These are phyloP conservation scores for Citrus mangshanensis DNA, from an alignment of 345 rosid genomes.

Conservation along the genomic window DNA sequence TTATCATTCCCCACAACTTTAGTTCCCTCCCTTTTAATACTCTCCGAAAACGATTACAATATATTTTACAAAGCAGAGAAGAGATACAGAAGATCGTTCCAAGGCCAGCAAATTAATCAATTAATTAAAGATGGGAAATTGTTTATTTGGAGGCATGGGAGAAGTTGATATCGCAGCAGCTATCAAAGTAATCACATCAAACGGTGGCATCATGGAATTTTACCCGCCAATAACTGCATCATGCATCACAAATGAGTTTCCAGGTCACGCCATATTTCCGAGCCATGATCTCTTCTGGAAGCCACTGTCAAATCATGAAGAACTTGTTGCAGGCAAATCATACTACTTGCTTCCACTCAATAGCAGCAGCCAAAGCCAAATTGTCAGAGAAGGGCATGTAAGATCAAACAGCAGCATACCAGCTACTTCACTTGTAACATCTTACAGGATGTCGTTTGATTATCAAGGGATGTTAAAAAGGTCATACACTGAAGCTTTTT, in stretches of 20 bases:
- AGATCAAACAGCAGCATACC: slow-evolving; percentile 63
- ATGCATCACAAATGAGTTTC: slow-evolving; percentile 48
- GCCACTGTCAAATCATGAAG: slow-evolving; percentile 44
- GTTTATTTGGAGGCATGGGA: slow-evolving; percentile 71
- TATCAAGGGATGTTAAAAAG: slow-evolving; percentile 55
- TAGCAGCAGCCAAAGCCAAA: not conserved
- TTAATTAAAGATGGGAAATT: slow-evolving; percentile 56
- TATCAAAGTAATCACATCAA: slow-evolving; percentile 50
- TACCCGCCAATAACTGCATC: slow-evolving; percentile 54
- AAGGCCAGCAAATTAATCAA: not conserved
- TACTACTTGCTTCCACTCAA: slow-evolving; percentile 57
- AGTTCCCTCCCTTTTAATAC: slow-evolving; percentile 10
- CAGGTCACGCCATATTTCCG: slow-evolving; percentile 59
- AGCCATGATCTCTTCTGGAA: slow-evolving; percentile 47
- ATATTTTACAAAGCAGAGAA: not conserved
- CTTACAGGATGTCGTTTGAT: slow-evolving; percentile 68
- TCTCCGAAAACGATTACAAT: slow-evolving; percentile 1
- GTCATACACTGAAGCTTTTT: slow-evolving; percentile 58
- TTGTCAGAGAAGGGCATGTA: slow-evolving; percentile 51
- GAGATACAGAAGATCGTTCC: too few species aligned
- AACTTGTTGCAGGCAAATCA: slow-evolving; percentile 47
- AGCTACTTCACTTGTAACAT: slow-evolving; percentile 26
- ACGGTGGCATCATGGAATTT: slow-evolving; percentile 66
- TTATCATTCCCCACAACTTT: not conserved
- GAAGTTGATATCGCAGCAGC: slow-evolving; percentile 25